Percentiles rank a stretch among this genome's conserved stretches.
phyloP scores from a whole-genome alignment of 2,329 filamentous ascomycete species.

The Sarocladium oryzae region DNA sequence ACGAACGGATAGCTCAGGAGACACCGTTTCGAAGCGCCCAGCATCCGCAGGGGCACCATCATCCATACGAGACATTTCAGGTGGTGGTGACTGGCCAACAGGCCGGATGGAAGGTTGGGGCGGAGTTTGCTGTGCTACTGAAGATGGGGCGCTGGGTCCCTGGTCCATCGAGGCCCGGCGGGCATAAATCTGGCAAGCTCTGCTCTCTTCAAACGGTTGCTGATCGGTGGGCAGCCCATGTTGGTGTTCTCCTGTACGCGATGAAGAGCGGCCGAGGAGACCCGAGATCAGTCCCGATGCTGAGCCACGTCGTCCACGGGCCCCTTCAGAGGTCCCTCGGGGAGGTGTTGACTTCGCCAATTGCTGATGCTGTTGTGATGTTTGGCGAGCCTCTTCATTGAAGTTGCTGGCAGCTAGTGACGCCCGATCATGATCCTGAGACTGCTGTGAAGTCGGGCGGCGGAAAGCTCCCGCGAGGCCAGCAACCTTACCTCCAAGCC shows the following conservation, averaged over 20 bases:
- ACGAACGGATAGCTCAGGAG: background rate
- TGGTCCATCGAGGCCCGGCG: conserved; percentile 2
- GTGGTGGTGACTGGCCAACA: background rate
- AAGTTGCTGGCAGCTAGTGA: background rate
- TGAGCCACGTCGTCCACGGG: conserved; percentile 21
- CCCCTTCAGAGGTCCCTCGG: conserved; percentile 14
- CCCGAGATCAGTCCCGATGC: conserved; percentile 23
- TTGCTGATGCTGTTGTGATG: background rate
- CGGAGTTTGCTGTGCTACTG: background rate
- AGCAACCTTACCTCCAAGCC: conserved; percentile 22
- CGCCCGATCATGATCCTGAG: background rate
- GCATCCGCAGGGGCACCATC: background rate
- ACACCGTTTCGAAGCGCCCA: conserved; percentile 3
- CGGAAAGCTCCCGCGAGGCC: conserved; percentile 24
- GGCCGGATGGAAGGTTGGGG: background rate
- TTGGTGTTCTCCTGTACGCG: conserved; percentile 3
- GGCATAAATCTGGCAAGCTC: background rate
- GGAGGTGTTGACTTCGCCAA: conserved; percentile 10
- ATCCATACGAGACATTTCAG: background rate
- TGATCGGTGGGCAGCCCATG: background rate
- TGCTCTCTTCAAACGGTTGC: background rate
- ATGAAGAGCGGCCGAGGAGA: conserved; percentile 17
- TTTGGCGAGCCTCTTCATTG: conserved; percentile 3
- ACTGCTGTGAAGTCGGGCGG: conserved; percentile 16
- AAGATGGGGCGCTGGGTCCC: background rate